Evolutionary conservation across 192 early-diverging fungal species (phyloP), one percentile per base, ranked within the genome.

Genomic region (Coemansia sp.): DNA sequence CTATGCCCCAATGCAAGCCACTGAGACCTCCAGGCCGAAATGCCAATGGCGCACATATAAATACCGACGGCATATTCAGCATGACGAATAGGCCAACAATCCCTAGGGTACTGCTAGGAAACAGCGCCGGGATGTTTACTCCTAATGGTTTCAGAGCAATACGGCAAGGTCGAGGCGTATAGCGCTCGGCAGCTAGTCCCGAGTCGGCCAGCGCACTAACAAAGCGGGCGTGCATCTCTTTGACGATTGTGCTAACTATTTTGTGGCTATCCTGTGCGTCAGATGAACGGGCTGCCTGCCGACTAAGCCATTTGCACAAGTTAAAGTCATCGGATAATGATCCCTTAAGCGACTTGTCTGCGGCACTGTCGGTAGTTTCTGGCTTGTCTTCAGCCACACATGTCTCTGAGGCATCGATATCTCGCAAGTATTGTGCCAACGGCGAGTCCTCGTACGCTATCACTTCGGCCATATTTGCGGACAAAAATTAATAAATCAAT

Each of bases 381-480:
- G 43, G 20, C 5, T 67, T 36, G 15, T 68, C 61, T 7, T 84
- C 71, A n/a, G 51, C 33, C 11, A 84, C 64, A 2, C 70, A 41
- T 12, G 67, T 27, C 43, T 79, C 82, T 1, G 65, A 20, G 1
- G 74, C 66, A 8, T 65, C 77, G 12, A 76, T 57, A 18, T 84
- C 82, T 18, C 61, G 66, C 22, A 84, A 61, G 62, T 84, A 84
- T 55, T 84, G 64, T 7, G 60, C 82, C 1, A 84, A 65, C 0
- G 82, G 82, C 41, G 82, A 84, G 74, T 84, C 77, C 42, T 84
- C 77, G 52, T 69, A 84, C 9, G 68, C 64, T 12, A 84, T 73
- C 5, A 79, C 18, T 42, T 84, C 82, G 3, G 77, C 61, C 82
- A 84, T 84, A 52, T 22, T 46, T 20, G 5, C 8, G 20, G 1